Base-by-base conservation (phyloP, 2,329 filamentous ascomycete genomes). In the Pyrenophora teres region DNA sequence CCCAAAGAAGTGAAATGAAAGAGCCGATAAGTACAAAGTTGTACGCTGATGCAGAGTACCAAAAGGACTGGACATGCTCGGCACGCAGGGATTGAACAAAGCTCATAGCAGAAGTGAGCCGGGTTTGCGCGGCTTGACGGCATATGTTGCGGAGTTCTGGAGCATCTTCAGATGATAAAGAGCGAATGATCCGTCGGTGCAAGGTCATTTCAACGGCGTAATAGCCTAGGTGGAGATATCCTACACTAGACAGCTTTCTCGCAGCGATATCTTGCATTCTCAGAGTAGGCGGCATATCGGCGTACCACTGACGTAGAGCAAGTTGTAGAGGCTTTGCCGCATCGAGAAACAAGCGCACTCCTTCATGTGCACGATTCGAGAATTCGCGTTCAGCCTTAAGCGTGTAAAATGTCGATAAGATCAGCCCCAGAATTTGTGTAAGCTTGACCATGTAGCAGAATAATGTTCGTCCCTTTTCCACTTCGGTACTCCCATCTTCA, bases 271-370 rank as follows among this genome's bases (percentile, higher is more conserved):
- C 74, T 25, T 81, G 79, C 75, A 82, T 80, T 51, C 78, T 80
- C 36, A 83, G 69, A 3, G 72, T 65, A 13, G 75, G 54, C 2
- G 80, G 80, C 13, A 83, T 70, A 15, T 73, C 73, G 3, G 76
- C 72, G 55, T 79, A 82, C 81, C 81, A 82, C 40, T 82, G 76
- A 35, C 80, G 79, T 2, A 82, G 68, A 0, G 77, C 75, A 50
- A 82, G 74, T 52, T 82, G 80, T 5, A 81, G 77, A 2, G 80
- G 80, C 56, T 83, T 83, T 25, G 80, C 80, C 43, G 74, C 74
- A 48, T 81, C 80, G 8, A 82, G 70, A 18, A 82, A 77, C 56
- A 79, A 71, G 5, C 79, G 76, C 4, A 80, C 78, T n/a, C 75
- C 74, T 50, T 78, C 74, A 31, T 69, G 68, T 6, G 75, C 72